These are phyloP conservation scores for Stevia rebaudiana DNA, from an alignment of 140 eudicot species.

Conservation along the genomic window DNA sequence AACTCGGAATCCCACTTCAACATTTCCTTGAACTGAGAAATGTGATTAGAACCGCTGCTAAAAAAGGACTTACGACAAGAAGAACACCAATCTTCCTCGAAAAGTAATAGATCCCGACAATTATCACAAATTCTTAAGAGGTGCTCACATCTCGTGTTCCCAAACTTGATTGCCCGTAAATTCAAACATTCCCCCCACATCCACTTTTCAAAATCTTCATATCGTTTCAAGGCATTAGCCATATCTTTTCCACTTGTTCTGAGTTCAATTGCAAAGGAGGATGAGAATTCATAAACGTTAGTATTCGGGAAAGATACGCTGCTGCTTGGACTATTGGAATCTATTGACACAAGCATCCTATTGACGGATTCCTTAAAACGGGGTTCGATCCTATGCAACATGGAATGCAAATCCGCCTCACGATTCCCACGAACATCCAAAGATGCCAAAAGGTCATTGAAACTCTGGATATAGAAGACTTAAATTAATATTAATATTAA, in stretches of 20 bases:
- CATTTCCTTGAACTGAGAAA: conserved; percentile 41
- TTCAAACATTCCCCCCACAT: conserved; percentile 66
- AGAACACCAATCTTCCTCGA: conserved; percentile 47
- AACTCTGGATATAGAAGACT: conserved; percentile 46
- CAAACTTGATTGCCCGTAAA: conserved; percentile 55
- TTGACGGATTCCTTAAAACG: conserved; percentile 47
- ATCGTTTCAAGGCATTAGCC: conserved; percentile 37
- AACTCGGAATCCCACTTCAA: conserved; percentile 19
- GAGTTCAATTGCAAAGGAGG: conserved; percentile 41
- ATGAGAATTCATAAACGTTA: conserved; percentile 33
- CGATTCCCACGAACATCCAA: conserved; percentile 80
- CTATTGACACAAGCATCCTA: conserved; percentile 23
- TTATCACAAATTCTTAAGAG: conserved; percentile 48
- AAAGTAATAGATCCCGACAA: conserved; percentile 44
- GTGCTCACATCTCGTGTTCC: conserved; percentile 37
- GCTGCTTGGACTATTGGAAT: conserved; percentile 36
- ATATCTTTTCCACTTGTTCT: conserved; percentile 40
- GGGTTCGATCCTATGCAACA: conserved; percentile 62
- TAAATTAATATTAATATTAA: background rate
- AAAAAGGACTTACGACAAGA: conserved; percentile 32
- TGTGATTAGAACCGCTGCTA: conserved; percentile 26
- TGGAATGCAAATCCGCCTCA: conserved; percentile 71
- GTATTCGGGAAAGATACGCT: conserved; percentile 23
- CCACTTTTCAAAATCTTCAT: conserved; percentile 69
- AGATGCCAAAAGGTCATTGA: conserved; percentile 56